Conservation (phyloP, 2,329 filamentous ascomycete genomes). For the Xylaria sp. region DNA sequence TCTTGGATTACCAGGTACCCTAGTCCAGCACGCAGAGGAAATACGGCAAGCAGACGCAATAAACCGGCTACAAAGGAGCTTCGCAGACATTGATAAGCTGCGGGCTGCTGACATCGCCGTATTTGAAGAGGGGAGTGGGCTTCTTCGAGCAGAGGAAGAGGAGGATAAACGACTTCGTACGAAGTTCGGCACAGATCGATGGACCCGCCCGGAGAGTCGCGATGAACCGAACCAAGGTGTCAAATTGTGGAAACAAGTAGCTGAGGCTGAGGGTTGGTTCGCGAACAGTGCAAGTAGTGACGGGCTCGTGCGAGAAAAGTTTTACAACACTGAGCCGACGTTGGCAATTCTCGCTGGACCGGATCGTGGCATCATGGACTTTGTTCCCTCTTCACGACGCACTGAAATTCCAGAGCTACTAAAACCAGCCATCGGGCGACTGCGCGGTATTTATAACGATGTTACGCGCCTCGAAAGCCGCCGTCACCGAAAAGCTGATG, state of each 20-base stretch:
- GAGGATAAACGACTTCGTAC: slow-evolving; percentile 81
- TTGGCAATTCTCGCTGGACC: slow-evolving; percentile 81
- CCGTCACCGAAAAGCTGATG: slow-evolving; percentile 81
- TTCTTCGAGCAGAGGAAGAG: slow-evolving; percentile 80
- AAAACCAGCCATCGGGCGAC: slow-evolving; percentile 78
- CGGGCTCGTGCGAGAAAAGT: slow-evolving; percentile 76
- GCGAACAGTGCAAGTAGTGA: slow-evolving; percentile 69
- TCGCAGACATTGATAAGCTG: slow-evolving; percentile 91
- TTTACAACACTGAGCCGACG: slow-evolving; percentile 77
- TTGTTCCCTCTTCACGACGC: slow-evolving; percentile 85
- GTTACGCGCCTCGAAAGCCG: slow-evolving; percentile 84
- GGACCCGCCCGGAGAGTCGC: slow-evolving; percentile 76
- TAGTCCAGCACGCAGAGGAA: slow-evolving; percentile 92
- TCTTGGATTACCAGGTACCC: slow-evolving; percentile 82
- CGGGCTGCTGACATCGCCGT: slow-evolving; percentile 79
- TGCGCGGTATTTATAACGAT: slow-evolving; percentile 86
- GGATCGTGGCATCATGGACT: slow-evolving; percentile 84
- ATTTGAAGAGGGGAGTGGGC: slow-evolving; percentile 84
- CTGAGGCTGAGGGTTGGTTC: slow-evolving; percentile 88
- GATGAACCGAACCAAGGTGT: slow-evolving; percentile 68
- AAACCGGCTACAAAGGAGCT: slow-evolving; percentile 77
- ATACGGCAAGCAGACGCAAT: slow-evolving; percentile 90
- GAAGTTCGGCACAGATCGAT: slow-evolving; percentile 88
- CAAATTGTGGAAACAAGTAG: slow-evolving; percentile 78
- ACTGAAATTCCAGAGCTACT: slow-evolving; percentile 82